Percentiles rank a stretch among this genome's conserved stretches.
Evolutionary conservation across 2,329 filamentous ascomycete genomes (phyloP).

Genomic region (Macrophomina tecta): DNA sequence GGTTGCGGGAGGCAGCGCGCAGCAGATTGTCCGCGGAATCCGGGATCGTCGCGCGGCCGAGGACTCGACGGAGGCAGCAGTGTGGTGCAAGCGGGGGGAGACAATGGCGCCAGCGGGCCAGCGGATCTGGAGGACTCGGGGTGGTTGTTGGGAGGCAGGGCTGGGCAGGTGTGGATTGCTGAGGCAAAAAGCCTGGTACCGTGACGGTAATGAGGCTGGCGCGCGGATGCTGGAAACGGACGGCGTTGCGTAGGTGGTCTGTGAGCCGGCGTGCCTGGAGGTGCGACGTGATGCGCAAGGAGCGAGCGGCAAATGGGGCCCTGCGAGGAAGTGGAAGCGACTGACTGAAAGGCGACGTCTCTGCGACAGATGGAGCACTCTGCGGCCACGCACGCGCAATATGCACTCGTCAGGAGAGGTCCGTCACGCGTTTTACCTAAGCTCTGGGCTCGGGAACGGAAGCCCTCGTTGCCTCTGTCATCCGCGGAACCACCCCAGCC

Average conservation of each 20-base stretch:
- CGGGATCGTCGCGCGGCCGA: constrained; percentile 18
- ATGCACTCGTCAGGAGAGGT: constrained; percentile 23
- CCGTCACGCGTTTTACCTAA: constrained; percentile 22
- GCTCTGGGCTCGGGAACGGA: background rate
- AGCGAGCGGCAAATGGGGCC: constrained; percentile 25
- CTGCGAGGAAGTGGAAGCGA: constrained; percentile 24
- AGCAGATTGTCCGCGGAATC: constrained; percentile 9
- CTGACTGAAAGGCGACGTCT: constrained; percentile 14
- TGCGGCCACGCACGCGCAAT: constrained; percentile 20
- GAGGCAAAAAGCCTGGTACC: constrained; percentile 5
- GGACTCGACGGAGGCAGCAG: background rate
- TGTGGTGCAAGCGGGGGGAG: background rate
- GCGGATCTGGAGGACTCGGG: background rate
- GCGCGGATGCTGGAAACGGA: constrained; percentile 18
- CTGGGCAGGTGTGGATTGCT: constrained; percentile 12
- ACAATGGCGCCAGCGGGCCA: constrained; percentile 20
- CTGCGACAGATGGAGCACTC: constrained; percentile 20
- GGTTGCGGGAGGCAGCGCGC: constrained; percentile 5
- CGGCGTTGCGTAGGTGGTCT: constrained; percentile 27
- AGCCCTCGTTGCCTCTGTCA: constrained; percentile 3
- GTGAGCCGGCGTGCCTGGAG: constrained; percentile 26
- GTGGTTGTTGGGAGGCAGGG: constrained; percentile 9
- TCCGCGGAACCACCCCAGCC: constrained; percentile 7
- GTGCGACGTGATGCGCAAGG: constrained; percentile 25
- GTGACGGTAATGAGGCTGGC: constrained; percentile 19